Evolutionary conservation across 768 basidiomycete species (phyloP).

Genomic region (Paxillus rubicundulus): DNA sequence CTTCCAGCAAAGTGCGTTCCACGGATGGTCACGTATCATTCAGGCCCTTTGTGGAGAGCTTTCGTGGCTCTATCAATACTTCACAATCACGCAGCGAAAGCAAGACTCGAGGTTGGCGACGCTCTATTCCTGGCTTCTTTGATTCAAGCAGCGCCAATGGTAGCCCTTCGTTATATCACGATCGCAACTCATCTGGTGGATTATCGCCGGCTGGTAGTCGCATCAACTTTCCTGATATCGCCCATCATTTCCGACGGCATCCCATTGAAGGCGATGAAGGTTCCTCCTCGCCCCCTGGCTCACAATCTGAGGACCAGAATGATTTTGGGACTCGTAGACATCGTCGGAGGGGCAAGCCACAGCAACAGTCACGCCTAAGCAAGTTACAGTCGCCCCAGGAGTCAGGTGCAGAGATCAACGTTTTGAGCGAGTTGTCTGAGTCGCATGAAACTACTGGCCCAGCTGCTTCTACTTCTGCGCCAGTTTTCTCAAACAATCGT

Average conservation of each 20-base stretch:
- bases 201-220: conserved; percentile 46
- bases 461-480: conserved; percentile 1
- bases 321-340: conserved; percentile 22
- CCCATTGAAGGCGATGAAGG: conserved; percentile 47
- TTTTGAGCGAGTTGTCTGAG: conserved; percentile 5
- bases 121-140: conserved; percentile 24
- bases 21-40: conserved; percentile 55
- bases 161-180: conserved; percentile 33
- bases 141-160: conserved; percentile 36
- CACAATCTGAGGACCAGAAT: conserved; percentile 42
- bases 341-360: conserved; percentile 9
- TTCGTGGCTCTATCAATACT: conserved; percentile 46
- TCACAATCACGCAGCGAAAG: conserved; percentile 45
- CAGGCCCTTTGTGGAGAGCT: conserved; percentile 50
- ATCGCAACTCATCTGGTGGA: conserved; percentile 27
- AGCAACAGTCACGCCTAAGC: conserved; percentile 24
- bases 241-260: conserved; percentile 35
- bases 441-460: conserved; percentile 1
- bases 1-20: conserved; percentile 38
- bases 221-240: conserved; percentile 37
- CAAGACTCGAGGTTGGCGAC: conserved; percentile 25
- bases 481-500: not conserved
- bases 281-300: conserved; percentile 44
- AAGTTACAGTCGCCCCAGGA: conserved; percentile 21
- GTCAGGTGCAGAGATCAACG: conserved; percentile 10